Percentiles rank a stretch among this genome's conserved stretches.
phyloP scores from a whole-genome alignment of 495 filamentous ascomycete species.

The Xylaria venustula region DNA sequence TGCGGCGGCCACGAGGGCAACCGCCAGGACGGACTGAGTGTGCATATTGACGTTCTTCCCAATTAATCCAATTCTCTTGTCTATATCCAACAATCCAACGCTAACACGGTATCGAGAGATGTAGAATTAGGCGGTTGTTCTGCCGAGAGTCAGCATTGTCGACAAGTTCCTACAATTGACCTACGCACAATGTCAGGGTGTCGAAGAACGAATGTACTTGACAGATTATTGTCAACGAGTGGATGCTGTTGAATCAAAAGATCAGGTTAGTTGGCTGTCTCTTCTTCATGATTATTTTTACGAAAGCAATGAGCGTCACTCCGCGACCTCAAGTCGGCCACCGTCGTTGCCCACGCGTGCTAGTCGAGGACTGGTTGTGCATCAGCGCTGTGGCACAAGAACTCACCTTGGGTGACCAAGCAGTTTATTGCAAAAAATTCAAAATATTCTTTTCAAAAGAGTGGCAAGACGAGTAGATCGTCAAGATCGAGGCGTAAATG shows the following conservation, averaged over 20 bases:
- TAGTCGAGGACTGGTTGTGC: too few species aligned
- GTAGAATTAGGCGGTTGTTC: conserved; percentile 24
- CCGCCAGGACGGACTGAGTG: conserved; percentile 49
- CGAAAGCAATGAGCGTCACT: too few species aligned
- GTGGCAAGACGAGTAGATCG: conserved; percentile 17
- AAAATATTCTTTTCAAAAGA: conserved; percentile 16
- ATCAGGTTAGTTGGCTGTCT: neutral
- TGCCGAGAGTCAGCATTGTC: conserved; percentile 24
- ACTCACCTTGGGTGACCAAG: conserved; percentile 17
- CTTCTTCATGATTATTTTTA: too few species aligned
- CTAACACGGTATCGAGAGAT: conserved; percentile 9
- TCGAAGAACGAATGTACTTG: conserved; percentile 64
- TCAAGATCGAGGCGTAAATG: conserved; percentile 12
- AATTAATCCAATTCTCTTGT: conserved; percentile 23
- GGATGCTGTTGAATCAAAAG: conserved; percentile 40
- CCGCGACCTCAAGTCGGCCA: too few species aligned
- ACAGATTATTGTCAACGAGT: conserved; percentile 57
- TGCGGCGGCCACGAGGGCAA: conserved; percentile 51
- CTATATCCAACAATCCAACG: conserved; percentile 15
- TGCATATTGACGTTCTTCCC: conserved; percentile 37
- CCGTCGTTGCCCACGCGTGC: too few species aligned
- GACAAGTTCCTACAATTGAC: conserved; percentile 12
- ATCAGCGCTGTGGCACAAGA: too few species aligned
- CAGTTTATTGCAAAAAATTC: conserved; percentile 8
- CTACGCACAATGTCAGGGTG: conserved; percentile 51